phyloP scores from a whole-genome alignment of 1,284 basidiomycete species.

The Sanghuangporus sanghuang region DNA sequence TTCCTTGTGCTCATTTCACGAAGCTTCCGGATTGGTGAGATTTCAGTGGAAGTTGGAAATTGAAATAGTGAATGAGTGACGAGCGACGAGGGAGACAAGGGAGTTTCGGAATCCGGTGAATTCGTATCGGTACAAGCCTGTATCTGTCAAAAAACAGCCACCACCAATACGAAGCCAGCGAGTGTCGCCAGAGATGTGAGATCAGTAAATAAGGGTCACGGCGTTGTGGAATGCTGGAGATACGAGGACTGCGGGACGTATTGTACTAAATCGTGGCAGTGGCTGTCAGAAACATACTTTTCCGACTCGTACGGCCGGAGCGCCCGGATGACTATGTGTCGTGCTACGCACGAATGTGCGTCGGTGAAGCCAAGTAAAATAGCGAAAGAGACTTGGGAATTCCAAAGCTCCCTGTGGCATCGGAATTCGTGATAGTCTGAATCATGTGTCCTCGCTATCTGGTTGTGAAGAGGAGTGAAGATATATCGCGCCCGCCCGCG shows the following conservation, averaged over 20 bases:
- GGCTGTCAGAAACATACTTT: not conserved
- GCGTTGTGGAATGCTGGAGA: not conserved
- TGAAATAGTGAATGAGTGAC: too few species aligned
- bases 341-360: too few species aligned
- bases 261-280: not conserved
- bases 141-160: too few species aligned
- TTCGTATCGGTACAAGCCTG: not conserved
- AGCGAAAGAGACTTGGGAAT: too few species aligned
- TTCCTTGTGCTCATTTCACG: too few species aligned
- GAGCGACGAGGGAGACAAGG: not conserved
- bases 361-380: too few species aligned
- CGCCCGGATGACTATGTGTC: not conserved
- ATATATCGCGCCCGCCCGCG: not conserved
- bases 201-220: too few species aligned
- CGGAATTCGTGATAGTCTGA: not conserved
- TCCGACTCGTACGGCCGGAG: not conserved
- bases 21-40: too few species aligned
- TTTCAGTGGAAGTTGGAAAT: too few species aligned
- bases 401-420: not conserved
- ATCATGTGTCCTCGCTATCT: not conserved
- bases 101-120: not conserved
- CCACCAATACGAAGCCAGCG: too few species aligned
- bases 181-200: too few species aligned
- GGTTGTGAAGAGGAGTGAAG: not conserved
- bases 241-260: not conserved